Base-by-base conservation (phyloP, 73 alveolate species). In the Symbiodinium pilosum region DNA sequence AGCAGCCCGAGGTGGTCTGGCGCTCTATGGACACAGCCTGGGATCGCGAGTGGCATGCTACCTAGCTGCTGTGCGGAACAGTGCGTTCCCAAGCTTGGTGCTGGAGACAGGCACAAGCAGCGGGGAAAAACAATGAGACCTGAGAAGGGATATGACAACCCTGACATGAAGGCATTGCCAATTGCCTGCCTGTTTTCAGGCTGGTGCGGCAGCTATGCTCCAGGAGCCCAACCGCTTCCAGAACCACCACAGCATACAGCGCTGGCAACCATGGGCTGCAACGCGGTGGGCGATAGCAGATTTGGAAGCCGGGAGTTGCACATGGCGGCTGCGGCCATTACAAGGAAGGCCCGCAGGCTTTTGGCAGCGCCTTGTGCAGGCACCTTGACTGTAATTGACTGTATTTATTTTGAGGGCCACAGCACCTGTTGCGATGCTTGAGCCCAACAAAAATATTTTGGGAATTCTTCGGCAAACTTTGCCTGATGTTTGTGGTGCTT, bases 181-280 rank as follows among this genome's bases (percentile, higher is more conserved):
- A n/a, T 71, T 43, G 41, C 38, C 93, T n/a, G n/a, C n/a, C n/a
- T n/a, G 8, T 24, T 40, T 87, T 64, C 96, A 8, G 87, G 43
- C 75, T 89, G 96, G 96, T 84, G 87, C 16, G 96, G 96, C 42
- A 68, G 87, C 64, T 89, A 89, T 36, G 96, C 87, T 40, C 96
- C 96, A 9, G 96, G 96, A 30, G 96, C 96, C 39, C 56, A 40
- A 28, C 87, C 96, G 42, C 75, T 89, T 59, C 96, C 96, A 14
- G 96, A 89, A 51, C 96, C 96, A 40, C 96, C 96, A 7, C 75
- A 89, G 52, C 96, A 89, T 52, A 89, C 96, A 2, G 96, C 96
- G 71, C 52, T 89, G 73, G 96, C 96, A 26, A 89, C 96, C 77
- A 89, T 89, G 96, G 96, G 96, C 75, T 89, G 96, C 75, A 89